Evolutionary conservation across 495 filamentous ascomycete genomes (phyloP).

Genomic region (Penicillium maclennaniae): DNA sequence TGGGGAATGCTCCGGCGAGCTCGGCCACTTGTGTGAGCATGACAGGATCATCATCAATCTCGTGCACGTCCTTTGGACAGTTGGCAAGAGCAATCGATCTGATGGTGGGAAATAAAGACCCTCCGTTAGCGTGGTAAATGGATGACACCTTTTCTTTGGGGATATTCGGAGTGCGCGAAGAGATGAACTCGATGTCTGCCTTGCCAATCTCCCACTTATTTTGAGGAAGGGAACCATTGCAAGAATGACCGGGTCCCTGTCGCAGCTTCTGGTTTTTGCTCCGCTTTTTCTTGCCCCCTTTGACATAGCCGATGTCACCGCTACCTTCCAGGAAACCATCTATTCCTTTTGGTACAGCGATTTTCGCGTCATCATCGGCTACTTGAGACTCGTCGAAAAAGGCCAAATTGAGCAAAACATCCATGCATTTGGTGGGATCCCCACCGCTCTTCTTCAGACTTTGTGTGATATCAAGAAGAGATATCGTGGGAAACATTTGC

Average conservation of each 20-base stretch:
- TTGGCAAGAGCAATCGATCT: slow-evolving; percentile 42
- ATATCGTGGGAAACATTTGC: slow-evolving; percentile 68
- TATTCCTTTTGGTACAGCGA: slow-evolving; percentile 60
- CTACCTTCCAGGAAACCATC: slow-evolving; percentile 67
- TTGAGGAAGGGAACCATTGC: slow-evolving; percentile 6
- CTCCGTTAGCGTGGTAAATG: slow-evolving; percentile 58
- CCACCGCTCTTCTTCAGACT: slow-evolving; percentile 61
- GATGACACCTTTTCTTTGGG: slow-evolving; percentile 53
- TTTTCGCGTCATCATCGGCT: slow-evolving; percentile 34
- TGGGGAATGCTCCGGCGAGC: slow-evolving; percentile 51
- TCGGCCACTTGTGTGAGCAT: slow-evolving; percentile 49
- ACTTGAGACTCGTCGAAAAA: slow-evolving; percentile 60
- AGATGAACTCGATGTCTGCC: slow-evolving; percentile 59
- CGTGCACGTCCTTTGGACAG: slow-evolving; percentile 23
- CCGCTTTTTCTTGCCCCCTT: slow-evolving; percentile 42
- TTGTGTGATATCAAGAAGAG: slow-evolving; percentile 57
- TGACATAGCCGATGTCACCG: slow-evolving; percentile 29
- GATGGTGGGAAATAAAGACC: slow-evolving; percentile 56
- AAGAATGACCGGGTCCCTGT: slow-evolving; percentile 5
- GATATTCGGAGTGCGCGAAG: slow-evolving; percentile 38
- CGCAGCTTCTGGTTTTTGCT: slow-evolving; percentile 21
- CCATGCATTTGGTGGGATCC: slow-evolving; percentile 65
- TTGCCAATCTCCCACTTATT: slow-evolving; percentile 56
- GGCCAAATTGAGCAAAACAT: slow-evolving; percentile 73
- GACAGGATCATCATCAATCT: slow-evolving; percentile 41